phyloP scores from a whole-genome alignment of 768 basidiomycete genomes.

The Leccinum broughii region DNA sequence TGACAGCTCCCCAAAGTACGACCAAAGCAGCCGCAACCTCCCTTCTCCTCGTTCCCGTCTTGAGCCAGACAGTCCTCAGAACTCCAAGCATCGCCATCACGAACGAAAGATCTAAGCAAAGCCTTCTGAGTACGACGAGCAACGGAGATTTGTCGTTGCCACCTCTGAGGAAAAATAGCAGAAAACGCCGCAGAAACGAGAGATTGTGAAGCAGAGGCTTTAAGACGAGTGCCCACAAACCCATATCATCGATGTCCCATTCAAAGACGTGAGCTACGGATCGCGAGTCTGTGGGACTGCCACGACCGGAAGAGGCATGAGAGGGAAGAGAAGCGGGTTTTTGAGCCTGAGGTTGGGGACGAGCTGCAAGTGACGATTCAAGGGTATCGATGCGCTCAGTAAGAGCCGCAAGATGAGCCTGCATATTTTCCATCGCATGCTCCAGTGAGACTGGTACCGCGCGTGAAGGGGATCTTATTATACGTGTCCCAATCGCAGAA shows the following conservation, averaged over 20 bases:
- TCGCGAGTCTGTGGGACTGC: constrained; percentile 41
- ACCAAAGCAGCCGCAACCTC: constrained; percentile 67
- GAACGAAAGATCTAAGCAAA: constrained; percentile 80
- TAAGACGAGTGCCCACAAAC: constrained; percentile 77
- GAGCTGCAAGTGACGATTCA: constrained; percentile 42
- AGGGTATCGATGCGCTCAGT: constrained; percentile 78
- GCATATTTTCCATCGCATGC: constrained; percentile 75
- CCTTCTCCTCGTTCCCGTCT: constrained; percentile 64
- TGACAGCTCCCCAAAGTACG: constrained; percentile 68
- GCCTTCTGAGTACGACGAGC: constrained; percentile 64
- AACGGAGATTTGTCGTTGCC: constrained; percentile 61
- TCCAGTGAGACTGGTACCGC: constrained; percentile 46
- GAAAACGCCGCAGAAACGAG: constrained; percentile 47
- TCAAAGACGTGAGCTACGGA: constrained; percentile 29
- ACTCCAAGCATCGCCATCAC: constrained; percentile 62
- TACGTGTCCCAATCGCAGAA: constrained; percentile 33
- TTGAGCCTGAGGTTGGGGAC: constrained; percentile 34
- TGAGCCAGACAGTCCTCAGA: constrained; percentile 60
- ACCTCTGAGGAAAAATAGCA: constrained; percentile 58
- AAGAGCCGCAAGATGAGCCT: constrained; percentile 79
- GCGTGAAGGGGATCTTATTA: constrained; percentile 47
- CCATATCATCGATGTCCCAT: constrained; percentile 81
- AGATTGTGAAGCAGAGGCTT: constrained; percentile 60
- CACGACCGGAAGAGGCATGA: constrained; percentile 40
- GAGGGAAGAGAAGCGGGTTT: constrained; percentile 45